phyloP scores from a whole-genome alignment of 345 rosid genomes.

The Rhizophora mangle region DNA sequence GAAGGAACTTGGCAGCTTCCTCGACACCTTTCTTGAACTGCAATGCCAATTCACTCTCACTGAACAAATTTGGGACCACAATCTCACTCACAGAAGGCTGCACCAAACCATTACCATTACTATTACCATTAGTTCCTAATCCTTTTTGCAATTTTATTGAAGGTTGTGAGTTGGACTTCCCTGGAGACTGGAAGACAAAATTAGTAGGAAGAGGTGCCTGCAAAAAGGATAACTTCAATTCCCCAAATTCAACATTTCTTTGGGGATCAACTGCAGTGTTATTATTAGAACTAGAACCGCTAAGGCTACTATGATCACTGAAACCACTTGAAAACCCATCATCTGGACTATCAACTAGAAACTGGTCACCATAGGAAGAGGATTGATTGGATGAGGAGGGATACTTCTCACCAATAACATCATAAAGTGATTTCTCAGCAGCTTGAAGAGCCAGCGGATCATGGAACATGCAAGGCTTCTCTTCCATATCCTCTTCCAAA shows the following conservation, averaged over 20 bases:
- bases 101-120: slow-evolving; percentile 21
- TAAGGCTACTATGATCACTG: slow-evolving; percentile 33
- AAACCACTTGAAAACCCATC: slow-evolving; percentile 34
- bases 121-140: slow-evolving; percentile 19
- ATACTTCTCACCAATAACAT: slow-evolving; percentile 44
- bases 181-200: slow-evolving; percentile 51
- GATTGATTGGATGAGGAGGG: slow-evolving; percentile 23
- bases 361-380: slow-evolving; percentile 23
- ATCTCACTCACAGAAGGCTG: slow-evolving; percentile 13
- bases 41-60: slow-evolving; percentile 46
- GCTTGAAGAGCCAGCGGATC: slow-evolving; percentile 56
- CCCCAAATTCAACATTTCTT: slow-evolving; percentile 37
- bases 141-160: slow-evolving; percentile 23
- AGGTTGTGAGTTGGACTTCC: slow-evolving; percentile 21
- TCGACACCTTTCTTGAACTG: slow-evolving; percentile 76
- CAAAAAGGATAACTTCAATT: slow-evolving; percentile 17
- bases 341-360: slow-evolving; percentile 39
- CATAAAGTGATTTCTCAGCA: slow-evolving; percentile 63
- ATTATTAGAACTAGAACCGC: slow-evolving; percentile 30
- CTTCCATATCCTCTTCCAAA: slow-evolving; percentile 68
- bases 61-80: slow-evolving; percentile 49
- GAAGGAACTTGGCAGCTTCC: slow-evolving; percentile 91
- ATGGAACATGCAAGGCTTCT: slow-evolving; percentile 42
- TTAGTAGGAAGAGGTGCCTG: slow-evolving; percentile 27
- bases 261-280: slow-evolving; percentile 37